Base-by-base conservation (phyloP, 2,329 filamentous ascomycete genomes). In the Apiospora phragmitis region DNA sequence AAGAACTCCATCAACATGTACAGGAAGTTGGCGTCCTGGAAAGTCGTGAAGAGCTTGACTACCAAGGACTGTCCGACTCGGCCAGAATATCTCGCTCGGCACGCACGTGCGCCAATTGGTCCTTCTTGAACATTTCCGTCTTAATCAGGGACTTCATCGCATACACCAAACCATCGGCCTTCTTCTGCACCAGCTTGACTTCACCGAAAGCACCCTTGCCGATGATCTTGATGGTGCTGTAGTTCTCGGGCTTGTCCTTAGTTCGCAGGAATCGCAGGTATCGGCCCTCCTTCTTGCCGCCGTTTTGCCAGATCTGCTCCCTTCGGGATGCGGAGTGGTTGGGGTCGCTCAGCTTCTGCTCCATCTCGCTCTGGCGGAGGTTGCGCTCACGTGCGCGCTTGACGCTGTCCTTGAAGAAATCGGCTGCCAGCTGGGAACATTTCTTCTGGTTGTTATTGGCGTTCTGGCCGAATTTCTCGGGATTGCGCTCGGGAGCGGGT, bases 1-100 rank as follows among this genome's bases (percentile, higher is more conserved):
- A 99, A 88, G 83, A 98, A 99, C 83, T 99, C 96, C 96, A 99
- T 99, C 72, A 99, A 87, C 92, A 99, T 96, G 86, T 99, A 99
- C 45, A 99, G 86, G 85, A 98, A 99, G 75, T 96, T 95, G 65
- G 89, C 88, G 80, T 99, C 96, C 83, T 99, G 96, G 87, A 99
- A 99, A 0, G 96, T 98, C 16, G 96, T 98, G 85, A 94, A 97
- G 73, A 99, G 90, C 87, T 98, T 99, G 77, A 99, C 96, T 21
- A 99, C 94, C 96, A 99, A 6, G 96, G 95, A 80, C 96, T 98
- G 87, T 99, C 96, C n/a, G 95, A 97, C 82, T 99, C 97, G 73
- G 96, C 96, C 74, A 99, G 86, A 76, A 99, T 98, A 81, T 99
- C 96, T 87, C 96, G 91, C 85, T 99, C 96, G 69, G 96, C 95